phyloP scores from a whole-genome alignment of 352 stramenopile species.

The Phytophthora kernoviae region DNA sequence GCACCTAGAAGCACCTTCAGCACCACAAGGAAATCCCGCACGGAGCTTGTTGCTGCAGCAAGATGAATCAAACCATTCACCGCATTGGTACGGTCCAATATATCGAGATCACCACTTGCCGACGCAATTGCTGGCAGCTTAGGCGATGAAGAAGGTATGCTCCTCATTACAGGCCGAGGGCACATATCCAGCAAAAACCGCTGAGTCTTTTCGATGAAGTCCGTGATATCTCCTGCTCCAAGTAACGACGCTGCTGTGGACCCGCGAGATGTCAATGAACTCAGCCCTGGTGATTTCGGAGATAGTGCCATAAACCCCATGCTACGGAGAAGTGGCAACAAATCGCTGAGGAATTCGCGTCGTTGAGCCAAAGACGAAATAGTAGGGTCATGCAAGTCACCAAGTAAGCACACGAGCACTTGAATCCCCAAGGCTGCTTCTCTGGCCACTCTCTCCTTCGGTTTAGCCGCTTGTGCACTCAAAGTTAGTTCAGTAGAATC shows the following conservation, averaged over 20 bases:
- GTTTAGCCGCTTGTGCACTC: conserved; percentile 8
- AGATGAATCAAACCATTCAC: conserved; percentile 62
- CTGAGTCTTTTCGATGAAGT: conserved; percentile 47
- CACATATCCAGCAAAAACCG: conserved; percentile 54
- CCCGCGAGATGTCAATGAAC: conserved; percentile 7
- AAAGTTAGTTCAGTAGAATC: conserved; percentile 1
- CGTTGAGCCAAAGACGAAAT: conserved; percentile 24
- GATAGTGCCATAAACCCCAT: conserved; percentile 49
- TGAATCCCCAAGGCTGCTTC: conserved; percentile 56
- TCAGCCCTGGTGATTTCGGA: conserved; percentile 10
- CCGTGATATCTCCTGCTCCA: conserved; percentile 13
- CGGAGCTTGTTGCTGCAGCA: conserved; percentile 49
- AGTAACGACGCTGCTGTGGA: not conserved
- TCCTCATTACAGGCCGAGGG: conserved; percentile 11
- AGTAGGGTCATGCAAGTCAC: conserved; percentile 29
- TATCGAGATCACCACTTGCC: conserved; percentile 31
- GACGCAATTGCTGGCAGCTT: conserved; percentile 37
- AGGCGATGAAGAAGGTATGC: conserved; percentile 28
- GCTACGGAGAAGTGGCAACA: conserved; percentile 44
- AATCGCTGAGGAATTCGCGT: conserved; percentile 51
- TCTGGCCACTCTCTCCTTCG: conserved; percentile 34
- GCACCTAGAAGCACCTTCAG: conserved; percentile 60
- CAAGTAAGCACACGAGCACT: conserved; percentile 43
- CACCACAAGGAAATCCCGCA: conserved; percentile 62
- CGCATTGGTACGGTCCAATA: conserved; percentile 48